These are phyloP conservation scores for Leccinum disarticulatum DNA, from an alignment of 768 basidiomycete species.

Conservation along the genomic window DNA sequence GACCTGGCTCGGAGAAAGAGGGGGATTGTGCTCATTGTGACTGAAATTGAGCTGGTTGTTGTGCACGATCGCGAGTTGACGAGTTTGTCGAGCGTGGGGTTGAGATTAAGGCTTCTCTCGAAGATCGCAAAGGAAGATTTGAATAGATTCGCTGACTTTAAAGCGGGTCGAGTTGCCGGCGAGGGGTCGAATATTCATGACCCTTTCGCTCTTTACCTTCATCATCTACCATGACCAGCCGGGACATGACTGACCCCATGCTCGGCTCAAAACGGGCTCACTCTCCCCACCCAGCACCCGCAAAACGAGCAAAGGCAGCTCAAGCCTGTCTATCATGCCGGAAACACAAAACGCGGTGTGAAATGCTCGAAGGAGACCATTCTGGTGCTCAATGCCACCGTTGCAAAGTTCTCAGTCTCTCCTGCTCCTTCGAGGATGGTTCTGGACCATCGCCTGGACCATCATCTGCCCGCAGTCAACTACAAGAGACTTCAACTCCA, in stretches of 20 bases:
- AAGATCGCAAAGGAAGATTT: neutral
- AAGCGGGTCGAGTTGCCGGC: slow-evolving; percentile 23
- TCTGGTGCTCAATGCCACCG: slow-evolving; percentile 44
- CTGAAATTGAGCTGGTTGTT: neutral
- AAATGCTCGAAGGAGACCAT: slow-evolving; percentile 44
- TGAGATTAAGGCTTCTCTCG: slow-evolving; percentile 6
- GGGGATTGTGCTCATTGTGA: neutral
- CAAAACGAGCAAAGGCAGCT: slow-evolving; percentile 43
- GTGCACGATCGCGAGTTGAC: neutral
- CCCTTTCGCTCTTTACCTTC: slow-evolving; percentile 5
- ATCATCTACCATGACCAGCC: slow-evolving; percentile 19
- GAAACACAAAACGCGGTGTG: slow-evolving; percentile 51
- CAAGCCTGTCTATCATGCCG: slow-evolving; percentile 48
- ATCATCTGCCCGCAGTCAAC: slow-evolving; percentile 21
- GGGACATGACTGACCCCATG: slow-evolving; percentile 21
- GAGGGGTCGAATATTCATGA: slow-evolving; percentile 10
- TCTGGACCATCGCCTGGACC: slow-evolving; percentile 16
- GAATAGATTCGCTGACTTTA: slow-evolving; percentile 24
- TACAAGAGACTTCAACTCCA: slow-evolving; percentile 21
- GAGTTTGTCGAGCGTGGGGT: neutral
- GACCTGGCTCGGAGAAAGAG: neutral
- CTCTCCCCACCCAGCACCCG: slow-evolving; percentile 30
- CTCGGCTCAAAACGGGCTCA: slow-evolving; percentile 32
- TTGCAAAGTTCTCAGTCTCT: slow-evolving; percentile 46
- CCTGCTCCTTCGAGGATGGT: slow-evolving; percentile 46